Percentiles rank a stretch among this genome's conserved stretches.
Evolutionary conservation across 495 filamentous ascomycete genomes (phyloP).

Genomic region (Hyphodiscus hymeniophilus): DNA sequence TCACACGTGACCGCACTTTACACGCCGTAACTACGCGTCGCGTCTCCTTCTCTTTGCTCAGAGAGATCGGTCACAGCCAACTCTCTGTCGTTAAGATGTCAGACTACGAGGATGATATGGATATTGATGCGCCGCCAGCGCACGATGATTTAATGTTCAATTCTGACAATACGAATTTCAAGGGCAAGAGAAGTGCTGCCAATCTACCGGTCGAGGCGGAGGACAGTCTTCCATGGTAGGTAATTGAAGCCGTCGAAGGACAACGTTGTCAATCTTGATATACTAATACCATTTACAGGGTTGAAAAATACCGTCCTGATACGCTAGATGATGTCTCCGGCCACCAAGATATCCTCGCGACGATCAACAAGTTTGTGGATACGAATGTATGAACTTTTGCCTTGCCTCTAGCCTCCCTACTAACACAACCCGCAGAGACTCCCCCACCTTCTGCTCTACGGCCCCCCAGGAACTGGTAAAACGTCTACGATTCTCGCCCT

Average conservation of each 20-base stretch:
- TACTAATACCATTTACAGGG: slow-evolving; percentile 43
- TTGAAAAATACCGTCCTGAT: slow-evolving; percentile 95
- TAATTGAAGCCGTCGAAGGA: slow-evolving; percentile 4
- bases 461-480: slow-evolving; percentile 94
- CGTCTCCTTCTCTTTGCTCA: too few species aligned
- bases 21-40: too few species aligned
- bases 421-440: slow-evolving; percentile 45
- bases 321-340: slow-evolving; percentile 88
- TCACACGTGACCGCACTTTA: too few species aligned
- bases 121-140: slow-evolving; percentile 62
- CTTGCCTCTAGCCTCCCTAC: neutral
- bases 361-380: slow-evolving; percentile 95
- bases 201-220: slow-evolving; percentile 91
- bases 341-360: slow-evolving; percentile 95
- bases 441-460: slow-evolving; percentile 96
- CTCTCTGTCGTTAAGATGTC: too few species aligned
- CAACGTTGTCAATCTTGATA: too few species aligned
- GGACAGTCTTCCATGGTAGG: slow-evolving; percentile 88
- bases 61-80: too few species aligned
- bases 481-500: slow-evolving; percentile 91
- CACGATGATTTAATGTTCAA: slow-evolving; percentile 52
- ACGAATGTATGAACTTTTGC: slow-evolving; percentile 50
- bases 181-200: slow-evolving; percentile 84
- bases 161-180: slow-evolving; percentile 51
- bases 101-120: slow-evolving; percentile 85